Evolutionary conservation across 192 early-diverging fungal genomes (phyloP).

Genomic region (Dimargaris xerosporica): DNA sequence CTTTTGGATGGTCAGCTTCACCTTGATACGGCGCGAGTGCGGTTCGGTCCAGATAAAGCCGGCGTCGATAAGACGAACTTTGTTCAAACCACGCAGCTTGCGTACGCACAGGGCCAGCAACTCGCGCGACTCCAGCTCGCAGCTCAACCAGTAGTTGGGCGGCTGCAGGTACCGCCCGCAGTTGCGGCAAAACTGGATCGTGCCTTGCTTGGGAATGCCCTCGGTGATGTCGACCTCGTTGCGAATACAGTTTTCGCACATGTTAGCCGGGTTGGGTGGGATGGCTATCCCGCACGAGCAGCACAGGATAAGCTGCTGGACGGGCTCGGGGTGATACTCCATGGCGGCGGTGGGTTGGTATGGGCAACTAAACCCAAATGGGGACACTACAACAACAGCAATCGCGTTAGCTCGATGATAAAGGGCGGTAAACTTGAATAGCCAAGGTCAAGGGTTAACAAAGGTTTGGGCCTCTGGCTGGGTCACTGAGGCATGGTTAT

Average conservation of each 20-base stretch:
- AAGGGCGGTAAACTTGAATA: no score
- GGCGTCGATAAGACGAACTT: slow-evolving; percentile 91
- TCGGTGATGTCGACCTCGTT: slow-evolving; percentile 96
- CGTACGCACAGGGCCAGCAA: slow-evolving; percentile 85
- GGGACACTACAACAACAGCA: no score
- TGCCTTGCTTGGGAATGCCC: slow-evolving; percentile 94
- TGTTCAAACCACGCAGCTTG: slow-evolving; percentile 76
- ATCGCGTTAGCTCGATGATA: no score
- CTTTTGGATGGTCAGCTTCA: slow-evolving; percentile 98
- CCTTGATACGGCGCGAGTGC: slow-evolving; percentile 81
- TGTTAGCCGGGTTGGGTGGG: slow-evolving; percentile 92
- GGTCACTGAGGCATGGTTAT: no score
- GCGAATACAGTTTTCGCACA: slow-evolving; percentile 97
- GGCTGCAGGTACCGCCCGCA: slow-evolving; percentile 97
- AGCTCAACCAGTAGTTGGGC: slow-evolving; percentile 76
- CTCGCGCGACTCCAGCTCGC: slow-evolving; percentile 79
- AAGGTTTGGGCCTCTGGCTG: no score
- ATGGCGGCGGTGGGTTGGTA: slow-evolving; percentile 12
- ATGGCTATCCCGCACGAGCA: slow-evolving; percentile 89
- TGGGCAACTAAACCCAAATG: no score
- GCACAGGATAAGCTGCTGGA: slow-evolving; percentile 50
- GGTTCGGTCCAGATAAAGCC: slow-evolving; percentile 98
- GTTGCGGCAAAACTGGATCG: slow-evolving; percentile 88
- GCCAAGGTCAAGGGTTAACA: no score
- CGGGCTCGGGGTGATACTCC: slow-evolving; percentile 29